Conservation (phyloP, 768 basidiomycete species). For the Nidula microcarpa region DNA sequence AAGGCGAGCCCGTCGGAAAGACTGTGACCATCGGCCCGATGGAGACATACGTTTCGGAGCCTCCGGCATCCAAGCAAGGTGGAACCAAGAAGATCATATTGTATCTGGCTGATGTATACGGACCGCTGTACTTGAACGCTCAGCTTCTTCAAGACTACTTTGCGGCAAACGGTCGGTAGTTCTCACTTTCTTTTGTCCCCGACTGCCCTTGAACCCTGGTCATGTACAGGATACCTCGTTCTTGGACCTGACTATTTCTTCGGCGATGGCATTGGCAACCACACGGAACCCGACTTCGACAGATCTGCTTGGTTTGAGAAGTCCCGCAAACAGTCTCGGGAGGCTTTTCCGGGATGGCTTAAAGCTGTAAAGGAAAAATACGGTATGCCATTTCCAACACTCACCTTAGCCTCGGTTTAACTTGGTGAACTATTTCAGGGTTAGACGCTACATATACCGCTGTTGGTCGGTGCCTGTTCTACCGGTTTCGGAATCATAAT, state of each 20-base stretch:
- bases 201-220: too few relatives aligned
- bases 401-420: too few relatives aligned
- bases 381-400: not conserved
- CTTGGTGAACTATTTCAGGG: too few relatives aligned
- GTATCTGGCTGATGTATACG: constrained; percentile 48
- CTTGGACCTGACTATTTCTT: not conserved
- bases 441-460: too few relatives aligned
- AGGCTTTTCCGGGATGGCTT: not conserved
- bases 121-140: constrained; percentile 48
- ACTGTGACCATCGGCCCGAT: constrained; percentile 26
- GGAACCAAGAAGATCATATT: constrained; percentile 32
- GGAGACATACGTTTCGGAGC: constrained; percentile 40
- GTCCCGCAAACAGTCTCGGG: not conserved
- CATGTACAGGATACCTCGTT: not conserved
- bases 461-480: too few relatives aligned
- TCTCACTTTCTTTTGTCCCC: too few relatives aligned
- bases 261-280: not conserved
- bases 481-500: too few relatives aligned
- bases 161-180: constrained; percentile 38
- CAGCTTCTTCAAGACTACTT: constrained; percentile 50
- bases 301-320: not conserved
- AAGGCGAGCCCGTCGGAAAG: constrained; percentile 35
- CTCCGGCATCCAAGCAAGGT: constrained; percentile 7
- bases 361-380: not conserved
- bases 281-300: not conserved